Base-by-base conservation (phyloP, 768 basidiomycete genomes). In the Russula foetens region DNA sequence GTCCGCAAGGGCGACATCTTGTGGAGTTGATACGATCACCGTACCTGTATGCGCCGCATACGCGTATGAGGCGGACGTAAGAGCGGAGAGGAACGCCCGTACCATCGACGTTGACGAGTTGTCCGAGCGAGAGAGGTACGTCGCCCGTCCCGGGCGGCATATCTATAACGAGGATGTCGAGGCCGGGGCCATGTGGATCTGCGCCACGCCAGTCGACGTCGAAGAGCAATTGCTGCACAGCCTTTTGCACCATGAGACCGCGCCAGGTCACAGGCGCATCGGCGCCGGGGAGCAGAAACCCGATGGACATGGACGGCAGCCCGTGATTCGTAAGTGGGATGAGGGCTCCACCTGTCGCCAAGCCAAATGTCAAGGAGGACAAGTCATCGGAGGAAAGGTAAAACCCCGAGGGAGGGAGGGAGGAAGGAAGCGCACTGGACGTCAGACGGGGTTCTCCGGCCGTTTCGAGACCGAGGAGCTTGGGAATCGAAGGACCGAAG, bases 101-200 rank as follows among this genome's bases (percentile, higher is more conserved):
- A 91, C 93, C 92, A 64, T 96, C 84, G 1, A 94, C 88, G 15
- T 78, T 71, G 0, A 94, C 90, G 23, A 95, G 79, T 68, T 97
- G 94, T 1, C 90, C 93, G 0, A 99, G 75, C 7, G 91, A 94
- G 49, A 99, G 79, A 8, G 92, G 91, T 0, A 99, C 93, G 70
- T 99, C 96, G 0, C 96, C 96, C 0, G 96, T 99, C 0, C 96
- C 96, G 0, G 96, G 96, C 2, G 96, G 96, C 86, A 97, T 92
- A 70, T 99, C 96, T 26, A 98, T 76, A 7, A 98, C 89, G 17
- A 99, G 78, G 0, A 93, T 77, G 67, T 99, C 96, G 31, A 98
- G 73, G 3, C 82, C 82, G 0, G 71, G 74, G 5, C 75, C 75
- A 75, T 12, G 68, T 71, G 69, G 69, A 31, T 57, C 54, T 31